Base-by-base conservation (phyloP, 192 early-diverging fungal genomes). In the Gamsiella multidivaricata region DNA sequence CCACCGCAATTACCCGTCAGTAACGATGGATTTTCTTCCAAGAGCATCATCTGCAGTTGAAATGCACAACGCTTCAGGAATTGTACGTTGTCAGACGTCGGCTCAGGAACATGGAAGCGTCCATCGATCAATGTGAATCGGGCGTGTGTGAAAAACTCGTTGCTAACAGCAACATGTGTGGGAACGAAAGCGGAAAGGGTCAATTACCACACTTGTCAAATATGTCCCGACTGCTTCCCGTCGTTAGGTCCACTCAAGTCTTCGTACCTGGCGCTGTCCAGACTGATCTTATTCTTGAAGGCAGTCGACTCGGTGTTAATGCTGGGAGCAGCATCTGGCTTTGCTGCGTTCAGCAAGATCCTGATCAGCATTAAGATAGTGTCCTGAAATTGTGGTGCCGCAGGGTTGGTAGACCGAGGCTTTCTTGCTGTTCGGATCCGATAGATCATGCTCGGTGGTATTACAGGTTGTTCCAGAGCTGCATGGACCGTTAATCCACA, bases 231-330 rank as follows among this genome's bases (percentile, higher is more conserved):
- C n/a, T n/a, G n/a, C n/a, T n/a, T n/a, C n/a, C n/a, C n/a, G n/a
- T n/a, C n/a, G n/a, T n/a, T n/a, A 37, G 36, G n/a, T n/a, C n/a
- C n/a, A 39, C 37, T 39, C 12, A 39, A 39, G 12, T 12, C 12
- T 5, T 39, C 37, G 37, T 83, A 86, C 85, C 68, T 84, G 4
- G 25, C 39, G 3, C 57, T 43, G 32, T 82, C 83, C 20, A 79
- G 36, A 9, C 74, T 70, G 23, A 86, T 65, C 33, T 65, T 67
- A 15, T 20, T 34, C n/a, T 49, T 46, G 57, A 84, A 82, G 5
- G 52, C 36, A 3, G 61, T 60, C 10, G 80, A 82, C 9, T 61
- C 41, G 12, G 61, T 32, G 43, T 84, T 86, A 32, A 86, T 39
- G 43, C 43, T 23, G 22, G 18, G 5, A 2, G 20, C 14, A 5